Evolutionary conservation across 495 filamentous ascomycete genomes (phyloP).

Genomic region (Penicillium cataractarum): DNA sequence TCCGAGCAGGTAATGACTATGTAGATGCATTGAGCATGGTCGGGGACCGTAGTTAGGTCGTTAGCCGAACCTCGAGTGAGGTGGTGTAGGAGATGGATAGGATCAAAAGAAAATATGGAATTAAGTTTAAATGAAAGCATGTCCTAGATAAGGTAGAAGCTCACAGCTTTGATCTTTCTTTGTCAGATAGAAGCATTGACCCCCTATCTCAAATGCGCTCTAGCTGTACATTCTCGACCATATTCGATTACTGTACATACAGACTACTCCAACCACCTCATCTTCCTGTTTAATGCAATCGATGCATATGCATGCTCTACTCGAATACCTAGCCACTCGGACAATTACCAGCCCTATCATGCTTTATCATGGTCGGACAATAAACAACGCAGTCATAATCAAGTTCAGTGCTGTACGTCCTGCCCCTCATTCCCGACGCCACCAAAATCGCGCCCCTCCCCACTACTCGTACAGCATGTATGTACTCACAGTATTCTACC

Average conservation of each 20-base stretch:
- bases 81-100: not conserved
- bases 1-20: no score
- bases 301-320: not conserved
- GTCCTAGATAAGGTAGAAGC: not conserved
- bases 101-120: not conserved
- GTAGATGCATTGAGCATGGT: no score
- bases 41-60: no score
- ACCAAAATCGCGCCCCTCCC: not conserved
- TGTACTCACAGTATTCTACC: not conserved
- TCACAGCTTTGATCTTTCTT: not conserved
- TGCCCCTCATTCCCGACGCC: constrained; percentile 8
- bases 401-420: not conserved
- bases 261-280: no score
- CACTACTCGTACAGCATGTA: constrained; percentile 1
- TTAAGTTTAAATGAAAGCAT: not conserved
- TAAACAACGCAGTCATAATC: not conserved
- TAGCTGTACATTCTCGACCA: not conserved
- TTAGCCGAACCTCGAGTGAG: no score
- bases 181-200: not conserved
- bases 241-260: no score
- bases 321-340: not conserved
- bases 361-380: not conserved
- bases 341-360: not conserved
- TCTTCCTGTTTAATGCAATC: no score
- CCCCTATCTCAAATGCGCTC: not conserved